Conservation (phyloP, 2,329 filamentous ascomycete genomes). For the Lasiodiplodia hormozganensis region DNA sequence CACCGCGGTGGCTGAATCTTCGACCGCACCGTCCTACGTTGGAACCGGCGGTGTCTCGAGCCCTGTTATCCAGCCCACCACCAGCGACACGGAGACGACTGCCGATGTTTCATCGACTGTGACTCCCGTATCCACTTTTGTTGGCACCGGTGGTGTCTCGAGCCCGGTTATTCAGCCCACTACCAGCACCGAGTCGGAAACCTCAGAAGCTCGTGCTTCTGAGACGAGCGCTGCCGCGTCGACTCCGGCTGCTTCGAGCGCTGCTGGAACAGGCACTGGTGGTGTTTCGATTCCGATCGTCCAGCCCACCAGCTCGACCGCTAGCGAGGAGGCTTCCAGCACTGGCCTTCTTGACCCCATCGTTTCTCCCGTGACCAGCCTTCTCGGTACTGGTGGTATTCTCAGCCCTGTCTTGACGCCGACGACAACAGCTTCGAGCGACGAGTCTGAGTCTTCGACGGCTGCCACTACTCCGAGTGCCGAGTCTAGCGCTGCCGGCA, state of each 20-base stretch:
- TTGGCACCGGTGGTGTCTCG: slow-evolving; percentile 25
- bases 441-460: not conserved
- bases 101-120: not conserved
- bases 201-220: not conserved
- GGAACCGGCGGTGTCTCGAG: slow-evolving; percentile 28
- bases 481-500: slow-evolving; percentile 16
- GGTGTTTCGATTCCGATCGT: slow-evolving; percentile 27
- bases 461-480: not conserved
- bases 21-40: not conserved
- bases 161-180: slow-evolving; percentile 23
- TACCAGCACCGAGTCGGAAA: not conserved
- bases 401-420: slow-evolving; percentile 14
- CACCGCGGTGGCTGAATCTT: not conserved
- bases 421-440: not conserved
- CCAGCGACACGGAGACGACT: slow-evolving; percentile 6
- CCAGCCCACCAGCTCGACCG: slow-evolving; percentile 22
- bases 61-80: slow-evolving; percentile 27
- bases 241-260: slow-evolving; percentile 7
- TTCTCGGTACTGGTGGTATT: slow-evolving; percentile 13
- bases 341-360: slow-evolving; percentile 9
- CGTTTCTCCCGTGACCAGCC: slow-evolving; percentile 18
- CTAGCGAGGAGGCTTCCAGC: slow-evolving; percentile 16
- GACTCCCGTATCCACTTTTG: slow-evolving; percentile 10
- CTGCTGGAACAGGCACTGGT: slow-evolving; percentile 24
- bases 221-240: not conserved